Conservation (phyloP, 2,329 filamentous ascomycete genomes). For the Amphichorda felina region DNA sequence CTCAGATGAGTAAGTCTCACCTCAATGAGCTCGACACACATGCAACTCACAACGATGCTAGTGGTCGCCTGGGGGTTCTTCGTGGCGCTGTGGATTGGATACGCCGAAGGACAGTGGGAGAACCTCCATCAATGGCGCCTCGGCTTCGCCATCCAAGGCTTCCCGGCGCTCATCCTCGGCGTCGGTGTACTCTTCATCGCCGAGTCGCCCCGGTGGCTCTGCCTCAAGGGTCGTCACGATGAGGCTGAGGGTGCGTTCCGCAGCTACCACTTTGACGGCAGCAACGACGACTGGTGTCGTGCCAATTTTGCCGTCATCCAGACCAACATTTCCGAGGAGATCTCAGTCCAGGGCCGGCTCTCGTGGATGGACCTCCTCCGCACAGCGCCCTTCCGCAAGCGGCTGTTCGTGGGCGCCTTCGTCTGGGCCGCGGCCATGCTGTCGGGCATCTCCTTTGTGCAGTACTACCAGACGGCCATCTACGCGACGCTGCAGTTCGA, state of each 20-base stretch:
- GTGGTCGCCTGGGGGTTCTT: no score
- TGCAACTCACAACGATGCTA: no score
- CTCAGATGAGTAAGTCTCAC: no score
- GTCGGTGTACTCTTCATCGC: slow-evolving; percentile 20
- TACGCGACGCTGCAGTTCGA: slow-evolving; percentile 25
- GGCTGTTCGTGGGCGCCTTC: slow-evolving; percentile 25
- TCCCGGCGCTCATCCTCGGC: slow-evolving; percentile 21
- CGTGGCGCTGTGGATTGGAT: no score
- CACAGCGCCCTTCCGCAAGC: slow-evolving; percentile 19
- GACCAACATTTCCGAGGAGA: neutral
- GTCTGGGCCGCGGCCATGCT: slow-evolving; percentile 29
- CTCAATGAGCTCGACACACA: no score
- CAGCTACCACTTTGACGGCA: slow-evolving; percentile 19
- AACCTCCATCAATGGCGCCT: no score
- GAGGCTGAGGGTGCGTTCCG: slow-evolving; percentile 21
- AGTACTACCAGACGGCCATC: slow-evolving; percentile 28
- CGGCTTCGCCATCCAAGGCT: no score
- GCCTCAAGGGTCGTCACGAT: slow-evolving; percentile 20
- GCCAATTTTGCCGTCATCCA: slow-evolving; percentile 10
- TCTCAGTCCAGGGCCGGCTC: slow-evolving; percentile 8
- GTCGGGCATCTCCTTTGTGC: slow-evolving; percentile 27
- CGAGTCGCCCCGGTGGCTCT: slow-evolving; percentile 23
- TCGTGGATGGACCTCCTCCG: slow-evolving; percentile 20
- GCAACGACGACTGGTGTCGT: slow-evolving; percentile 22
- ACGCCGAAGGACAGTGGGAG: no score